Conservation (phyloP, 2,329 filamentous ascomycete genomes). For the Nakataea oryzae region DNA sequence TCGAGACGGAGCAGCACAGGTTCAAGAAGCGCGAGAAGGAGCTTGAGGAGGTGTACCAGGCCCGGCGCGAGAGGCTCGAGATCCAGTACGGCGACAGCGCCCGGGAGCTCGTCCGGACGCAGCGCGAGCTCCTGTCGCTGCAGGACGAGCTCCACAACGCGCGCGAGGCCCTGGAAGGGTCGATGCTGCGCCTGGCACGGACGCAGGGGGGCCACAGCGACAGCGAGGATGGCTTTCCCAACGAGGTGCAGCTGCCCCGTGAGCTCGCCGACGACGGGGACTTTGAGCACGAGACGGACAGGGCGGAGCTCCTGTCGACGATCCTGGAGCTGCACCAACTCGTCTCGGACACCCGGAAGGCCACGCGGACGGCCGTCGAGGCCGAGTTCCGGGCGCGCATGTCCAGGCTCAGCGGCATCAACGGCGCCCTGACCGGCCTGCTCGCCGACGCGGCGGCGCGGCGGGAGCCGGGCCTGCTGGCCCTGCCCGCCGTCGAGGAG, state of each 20-base stretch:
- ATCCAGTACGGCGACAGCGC: neutral
- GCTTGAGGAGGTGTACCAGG: too few relatives aligned
- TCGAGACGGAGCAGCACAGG: neutral
- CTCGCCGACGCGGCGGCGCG: neutral
- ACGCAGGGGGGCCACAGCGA: too few relatives aligned
- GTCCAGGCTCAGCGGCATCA: neutral
- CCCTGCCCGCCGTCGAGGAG: too few relatives aligned
- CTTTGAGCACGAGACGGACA: too few relatives aligned
- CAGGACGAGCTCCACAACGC: too few relatives aligned
- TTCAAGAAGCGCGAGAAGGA: neutral
- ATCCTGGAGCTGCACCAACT: too few relatives aligned
- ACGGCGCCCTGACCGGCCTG: neutral
- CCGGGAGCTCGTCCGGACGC: neutral
- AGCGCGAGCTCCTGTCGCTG: neutral
- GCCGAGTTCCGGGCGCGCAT: neutral
- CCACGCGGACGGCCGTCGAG: neutral
- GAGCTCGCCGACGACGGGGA: too few relatives aligned
- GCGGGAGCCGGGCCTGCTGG: too few relatives aligned
- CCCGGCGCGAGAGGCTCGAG: neutral
- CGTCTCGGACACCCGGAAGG: neutral
- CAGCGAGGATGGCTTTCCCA: too few relatives aligned
- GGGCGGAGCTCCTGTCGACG: too few relatives aligned
- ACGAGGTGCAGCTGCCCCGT: too few relatives aligned
- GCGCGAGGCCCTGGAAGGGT: neutral
- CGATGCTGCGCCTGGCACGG: too few relatives aligned